Evolutionary conservation across 1,139 yeast species (phyloP), one percentile per base, ranked within the genome.

Genomic region (Suzukiozyma palmioleophila): DNA sequence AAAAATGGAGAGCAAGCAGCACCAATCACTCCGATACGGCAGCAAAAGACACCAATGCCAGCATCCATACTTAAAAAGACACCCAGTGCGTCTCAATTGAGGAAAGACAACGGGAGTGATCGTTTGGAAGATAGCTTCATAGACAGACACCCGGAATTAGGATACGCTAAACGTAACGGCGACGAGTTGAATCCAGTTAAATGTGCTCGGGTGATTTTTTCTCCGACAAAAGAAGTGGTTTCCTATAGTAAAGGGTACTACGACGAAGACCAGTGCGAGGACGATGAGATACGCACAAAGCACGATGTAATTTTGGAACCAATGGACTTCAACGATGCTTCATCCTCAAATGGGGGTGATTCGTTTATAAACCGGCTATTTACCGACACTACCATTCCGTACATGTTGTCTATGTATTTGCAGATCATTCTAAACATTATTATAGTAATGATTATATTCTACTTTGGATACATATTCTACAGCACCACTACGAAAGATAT

Each of bases 401-500:
- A 79, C 49, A 75, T 84, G 18, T 57, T 87, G 9, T 79, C 89
- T 24, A 62, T 88, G 28, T 83, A 88, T 47, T 62, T 87, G 27
- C 97, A 89, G 57, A 69, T 88, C 6, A 41, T 77, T 1, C 70
- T 86, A 54, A 89, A 90, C 53, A 57, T 80, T 1, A 52, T 79
- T 4, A 69, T 90, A 31, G 69, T 84, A 25, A 59, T 76, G 2
- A 62, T 79, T 2, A 57, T 85, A 12, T 54, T 82, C 11, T 79
- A 77, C 47, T 66, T 83, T 37, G 62, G 83, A 1, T 67, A 68
- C 47, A 58, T 79, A 1, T 72, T 85, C 48, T 67, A 83, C 13
- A 62, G 70, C 12, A 77, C 92, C 1, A 73, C 90, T 7, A 70
- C 77, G 35, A 67, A 78, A 8, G 98, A 92, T 59, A 81, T 90